Base-by-base conservation (phyloP, 2,329 filamentous ascomycete species). In the Penicillium sp. region DNA sequence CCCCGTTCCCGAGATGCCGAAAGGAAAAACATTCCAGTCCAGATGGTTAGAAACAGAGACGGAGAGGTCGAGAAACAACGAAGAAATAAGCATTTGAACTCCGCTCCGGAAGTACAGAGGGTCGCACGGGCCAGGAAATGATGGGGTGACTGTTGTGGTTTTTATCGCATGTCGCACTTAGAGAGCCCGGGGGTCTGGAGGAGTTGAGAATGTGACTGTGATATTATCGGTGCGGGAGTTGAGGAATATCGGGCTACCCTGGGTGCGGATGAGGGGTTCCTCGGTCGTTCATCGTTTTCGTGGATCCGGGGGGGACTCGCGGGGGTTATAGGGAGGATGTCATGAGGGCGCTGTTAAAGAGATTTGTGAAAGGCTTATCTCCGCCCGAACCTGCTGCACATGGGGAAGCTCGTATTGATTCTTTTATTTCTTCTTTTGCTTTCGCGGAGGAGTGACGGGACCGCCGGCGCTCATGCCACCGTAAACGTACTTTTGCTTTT, bases 401-500 rank as follows among this genome's bases (percentile, higher is more conserved):
- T 81, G 80, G 77, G 77, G 81, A 83, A 83, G 83, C 87, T 89
- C 81, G 87, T 81, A 87, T 88, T 80, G 83, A 82, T 81, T 82
- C 81, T 72, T 85, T 74, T 85, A 83, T 81, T 87, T 87, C 79
- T 84, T 82, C 78, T 86, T 85, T 76, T 84, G 82, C 78, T 87
- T 89, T 80, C 83, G 82, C 77, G 85, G 84, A 82, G 86, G 81
- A 83, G 85, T 87, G 78, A 84, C 81, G 76, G 85, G 83, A 81
- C 82, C 84, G 81, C 84, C 82, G 80, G 83, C 83, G 80, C 84
- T 86, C 78, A 88, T 82, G 80, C 84, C 82, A 80, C 82, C 82
- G 81, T 86, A 84, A 75, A 95, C 92, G 83, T 96, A 97, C 92
- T 97, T 97, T 90, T 97, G 93, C 88, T 99, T 99, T 88, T 99